phyloP scores from a whole-genome alignment of 2,329 filamentous ascomycete genomes.

The Drechslera avenae region DNA sequence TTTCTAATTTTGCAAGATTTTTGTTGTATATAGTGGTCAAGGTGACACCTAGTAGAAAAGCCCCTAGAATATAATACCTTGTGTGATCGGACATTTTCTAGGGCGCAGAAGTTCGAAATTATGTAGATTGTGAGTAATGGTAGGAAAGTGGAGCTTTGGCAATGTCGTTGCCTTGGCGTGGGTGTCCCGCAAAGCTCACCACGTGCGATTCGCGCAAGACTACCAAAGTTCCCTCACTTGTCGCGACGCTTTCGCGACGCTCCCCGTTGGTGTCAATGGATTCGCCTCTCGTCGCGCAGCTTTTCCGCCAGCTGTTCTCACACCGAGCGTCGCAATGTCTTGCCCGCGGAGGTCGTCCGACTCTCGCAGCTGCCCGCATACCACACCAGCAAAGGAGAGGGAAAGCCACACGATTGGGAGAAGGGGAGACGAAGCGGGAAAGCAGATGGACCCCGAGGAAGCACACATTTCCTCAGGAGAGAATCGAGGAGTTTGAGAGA shows the following conservation, averaged over 20 bases:
- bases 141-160: conserved; percentile 28
- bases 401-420: conserved; percentile 34
- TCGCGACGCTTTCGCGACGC: conserved; percentile 17
- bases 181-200: conserved; percentile 29
- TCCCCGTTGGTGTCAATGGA: conserved; percentile 67
- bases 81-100: conserved; percentile 42
- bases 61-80: conserved; percentile 67
- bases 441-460: conserved; percentile 86
- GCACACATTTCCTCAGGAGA: conserved; percentile 75
- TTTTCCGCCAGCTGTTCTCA: conserved; percentile 85
- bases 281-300: conserved; percentile 74
- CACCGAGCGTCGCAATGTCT: conserved; percentile 64
- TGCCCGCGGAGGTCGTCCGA: conserved; percentile 54
- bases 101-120: background rate
- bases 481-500: conserved; percentile 76
- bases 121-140: conserved; percentile 7
- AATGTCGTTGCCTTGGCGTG: conserved; percentile 35
- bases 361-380: conserved; percentile 47
- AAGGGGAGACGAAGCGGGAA: conserved; percentile 58
- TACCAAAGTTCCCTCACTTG: conserved; percentile 19
- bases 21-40: conserved; percentile 57
- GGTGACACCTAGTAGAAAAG: conserved; percentile 78
- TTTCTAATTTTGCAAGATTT: conserved; percentile 26
- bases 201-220: conserved; percentile 28
- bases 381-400: conserved; percentile 38